These are phyloP conservation scores for Globisporangium camurandrum DNA, from an alignment of 352 stramenopile genomes.

Conservation along the genomic window DNA sequence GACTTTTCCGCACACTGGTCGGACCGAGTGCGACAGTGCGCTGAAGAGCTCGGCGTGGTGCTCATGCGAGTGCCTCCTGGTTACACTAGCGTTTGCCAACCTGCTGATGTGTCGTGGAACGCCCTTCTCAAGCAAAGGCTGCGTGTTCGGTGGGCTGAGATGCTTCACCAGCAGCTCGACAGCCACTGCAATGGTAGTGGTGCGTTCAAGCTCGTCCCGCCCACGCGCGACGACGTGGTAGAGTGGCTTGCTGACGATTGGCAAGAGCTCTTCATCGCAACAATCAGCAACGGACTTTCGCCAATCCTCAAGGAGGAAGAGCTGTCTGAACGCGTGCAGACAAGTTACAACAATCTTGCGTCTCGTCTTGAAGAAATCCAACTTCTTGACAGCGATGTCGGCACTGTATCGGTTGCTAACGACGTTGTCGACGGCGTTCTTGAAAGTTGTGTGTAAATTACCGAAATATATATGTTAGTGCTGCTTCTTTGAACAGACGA, in stretches of 20 bases:
- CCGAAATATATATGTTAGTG: no score
- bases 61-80: not conserved
- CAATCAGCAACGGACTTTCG: not conserved
- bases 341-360: not conserved
- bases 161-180: not conserved
- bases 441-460: no score
- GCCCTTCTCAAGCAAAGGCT: not conserved
- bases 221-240: not conserved
- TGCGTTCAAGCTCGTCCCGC: not conserved
- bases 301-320: not conserved
- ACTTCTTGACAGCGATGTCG: not conserved
- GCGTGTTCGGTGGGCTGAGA: not conserved
- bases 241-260: not conserved
- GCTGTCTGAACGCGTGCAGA: not conserved
- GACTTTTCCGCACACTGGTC: not conserved
- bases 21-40: not conserved
- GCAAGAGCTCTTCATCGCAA: not conserved
- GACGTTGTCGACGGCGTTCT: not conserved
- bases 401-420: not conserved
- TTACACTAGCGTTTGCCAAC: not conserved
- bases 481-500: no score
- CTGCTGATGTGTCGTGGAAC: not conserved
- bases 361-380: not conserved
- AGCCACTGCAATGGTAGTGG: not conserved
- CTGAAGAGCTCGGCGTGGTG: not conserved